Conservation (phyloP, 192 early-diverging fungal species). For the Coemansia sp. region DNA sequence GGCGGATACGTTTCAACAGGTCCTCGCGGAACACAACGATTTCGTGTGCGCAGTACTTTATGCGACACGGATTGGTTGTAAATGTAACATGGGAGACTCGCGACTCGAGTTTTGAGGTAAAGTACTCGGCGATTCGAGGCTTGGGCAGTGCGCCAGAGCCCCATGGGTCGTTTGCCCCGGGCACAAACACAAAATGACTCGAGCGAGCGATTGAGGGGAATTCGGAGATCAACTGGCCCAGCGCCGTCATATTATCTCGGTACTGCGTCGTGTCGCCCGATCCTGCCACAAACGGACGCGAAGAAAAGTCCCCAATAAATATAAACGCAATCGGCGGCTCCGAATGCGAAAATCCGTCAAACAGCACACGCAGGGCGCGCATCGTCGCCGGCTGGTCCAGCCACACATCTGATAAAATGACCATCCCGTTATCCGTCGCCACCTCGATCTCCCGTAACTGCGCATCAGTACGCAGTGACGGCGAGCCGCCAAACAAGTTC, state of each 20-base stretch:
- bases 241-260: conserved; percentile 42
- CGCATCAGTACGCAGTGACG: conserved; percentile 26
- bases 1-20: conserved; percentile 67
- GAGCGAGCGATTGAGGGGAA: conserved; percentile 39
- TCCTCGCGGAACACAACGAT: conserved; percentile 90
- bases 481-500: conserved; percentile 51
- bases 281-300: conserved; percentile 66
- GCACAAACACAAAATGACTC: conserved; percentile 83
- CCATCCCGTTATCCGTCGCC: conserved; percentile 63
- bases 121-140: conserved; percentile 70
- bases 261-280: conserved; percentile 65
- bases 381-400: conserved; percentile 82
- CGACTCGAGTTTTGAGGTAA: conserved; percentile 60
- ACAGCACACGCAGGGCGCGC: conserved; percentile 67
- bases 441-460: conserved; percentile 59
- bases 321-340: conserved; percentile 80
- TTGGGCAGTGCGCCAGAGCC: conserved; percentile 68
- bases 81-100: conserved; percentile 66
- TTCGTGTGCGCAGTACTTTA: conserved; percentile 89
- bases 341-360: conserved; percentile 69
- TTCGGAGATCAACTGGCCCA: conserved; percentile 43
- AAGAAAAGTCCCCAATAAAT: conserved; percentile 84
- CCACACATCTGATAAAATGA: conserved; percentile 83
- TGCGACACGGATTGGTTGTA: conserved; percentile 83
- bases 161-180: conserved; percentile 86